These are phyloP conservation scores for Mortierella sp. DNA, from an alignment of 371 early-diverging fungal genomes.

Conservation along the genomic window DNA sequence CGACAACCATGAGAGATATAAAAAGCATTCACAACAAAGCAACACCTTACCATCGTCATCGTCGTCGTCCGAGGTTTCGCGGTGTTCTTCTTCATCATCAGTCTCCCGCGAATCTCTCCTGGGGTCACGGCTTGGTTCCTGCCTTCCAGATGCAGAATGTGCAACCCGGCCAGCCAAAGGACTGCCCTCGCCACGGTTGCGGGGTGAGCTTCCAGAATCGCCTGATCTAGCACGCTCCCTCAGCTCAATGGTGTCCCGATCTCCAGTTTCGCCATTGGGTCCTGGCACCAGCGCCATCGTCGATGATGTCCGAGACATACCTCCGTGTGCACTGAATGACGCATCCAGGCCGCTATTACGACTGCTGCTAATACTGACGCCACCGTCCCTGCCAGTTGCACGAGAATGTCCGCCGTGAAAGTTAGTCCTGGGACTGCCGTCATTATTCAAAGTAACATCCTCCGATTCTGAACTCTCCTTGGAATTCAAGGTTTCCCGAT, in stretches of 20 bases:
- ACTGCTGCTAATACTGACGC: conserved; percentile 35
- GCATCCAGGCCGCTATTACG: conserved; percentile 35
- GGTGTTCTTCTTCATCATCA: conserved; percentile 5
- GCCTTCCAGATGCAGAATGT: conserved; percentile 15
- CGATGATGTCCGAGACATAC: conserved; percentile 31
- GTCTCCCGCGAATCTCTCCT: conserved; percentile 9
- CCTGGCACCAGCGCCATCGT: conserved; percentile 35
- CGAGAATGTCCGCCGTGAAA: conserved; percentile 24
- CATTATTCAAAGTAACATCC: conserved; percentile 1
- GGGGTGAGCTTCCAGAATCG: conserved; percentile 13
- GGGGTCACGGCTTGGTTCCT: neutral
- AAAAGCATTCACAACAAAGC: conserved; percentile 27
- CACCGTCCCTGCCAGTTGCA: conserved; percentile 37
- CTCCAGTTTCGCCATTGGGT: neutral
- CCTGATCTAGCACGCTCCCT: conserved; percentile 24
- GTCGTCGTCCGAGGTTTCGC: conserved; percentile 23
- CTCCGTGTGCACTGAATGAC: conserved; percentile 8
- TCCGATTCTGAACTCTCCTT: conserved; percentile 15
- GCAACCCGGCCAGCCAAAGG: conserved; percentile 9
- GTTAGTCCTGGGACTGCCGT: neutral
- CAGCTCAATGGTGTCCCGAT: conserved; percentile 40
- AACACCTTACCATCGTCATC: conserved; percentile 40
- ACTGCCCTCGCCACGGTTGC: neutral
- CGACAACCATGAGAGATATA: neutral
- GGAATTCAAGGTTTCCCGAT: conserved; percentile 13